Evolutionary conservation across 2,329 filamentous ascomycete genomes (phyloP).

Genomic region (Lasiodiplodia sp.): DNA sequence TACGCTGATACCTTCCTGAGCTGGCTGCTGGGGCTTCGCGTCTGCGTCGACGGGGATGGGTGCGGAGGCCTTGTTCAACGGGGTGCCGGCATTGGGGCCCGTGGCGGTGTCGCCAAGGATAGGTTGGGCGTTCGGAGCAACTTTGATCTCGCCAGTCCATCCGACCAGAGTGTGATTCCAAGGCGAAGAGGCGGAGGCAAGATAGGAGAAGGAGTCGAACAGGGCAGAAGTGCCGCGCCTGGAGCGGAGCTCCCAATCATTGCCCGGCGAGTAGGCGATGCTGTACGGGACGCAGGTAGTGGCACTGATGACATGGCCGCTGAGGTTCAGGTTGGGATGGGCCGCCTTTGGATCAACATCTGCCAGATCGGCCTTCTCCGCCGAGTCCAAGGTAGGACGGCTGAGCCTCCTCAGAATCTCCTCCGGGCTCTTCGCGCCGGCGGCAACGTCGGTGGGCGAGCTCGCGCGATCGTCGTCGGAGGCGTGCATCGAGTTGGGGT

Average conservation of each 20-base stretch:
- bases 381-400: slow-evolving; percentile 44
- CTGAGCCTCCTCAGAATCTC: slow-evolving; percentile 63
- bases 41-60: slow-evolving; percentile 76
- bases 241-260: slow-evolving; percentile 72
- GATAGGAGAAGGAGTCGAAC: slow-evolving; percentile 87
- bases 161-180: slow-evolving; percentile 95
- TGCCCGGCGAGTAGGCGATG: slow-evolving; percentile 58
- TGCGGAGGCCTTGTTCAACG: slow-evolving; percentile 77
- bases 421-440: slow-evolving; percentile 55
- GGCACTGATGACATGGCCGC: slow-evolving; percentile 69
- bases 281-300: slow-evolving; percentile 70
- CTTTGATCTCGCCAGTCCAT: slow-evolving; percentile 81
- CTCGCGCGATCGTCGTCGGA: slow-evolving; percentile 33
- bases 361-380: slow-evolving; percentile 50
- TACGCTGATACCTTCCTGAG: slow-evolving; percentile 75
- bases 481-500: slow-evolving; percentile 47
- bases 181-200: slow-evolving; percentile 80
- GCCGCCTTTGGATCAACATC: slow-evolving; percentile 62
- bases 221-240: slow-evolving; percentile 89
- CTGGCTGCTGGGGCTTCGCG: slow-evolving; percentile 62
- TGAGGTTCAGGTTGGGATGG: slow-evolving; percentile 65
- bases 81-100: slow-evolving; percentile 54
- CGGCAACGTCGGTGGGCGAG: slow-evolving; percentile 52
- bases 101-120: slow-evolving; percentile 36
- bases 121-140: slow-evolving; percentile 41